Evolutionary conservation across 148 eudicot genomes (phyloP).

Genomic region (Camellia granthamiana): DNA sequence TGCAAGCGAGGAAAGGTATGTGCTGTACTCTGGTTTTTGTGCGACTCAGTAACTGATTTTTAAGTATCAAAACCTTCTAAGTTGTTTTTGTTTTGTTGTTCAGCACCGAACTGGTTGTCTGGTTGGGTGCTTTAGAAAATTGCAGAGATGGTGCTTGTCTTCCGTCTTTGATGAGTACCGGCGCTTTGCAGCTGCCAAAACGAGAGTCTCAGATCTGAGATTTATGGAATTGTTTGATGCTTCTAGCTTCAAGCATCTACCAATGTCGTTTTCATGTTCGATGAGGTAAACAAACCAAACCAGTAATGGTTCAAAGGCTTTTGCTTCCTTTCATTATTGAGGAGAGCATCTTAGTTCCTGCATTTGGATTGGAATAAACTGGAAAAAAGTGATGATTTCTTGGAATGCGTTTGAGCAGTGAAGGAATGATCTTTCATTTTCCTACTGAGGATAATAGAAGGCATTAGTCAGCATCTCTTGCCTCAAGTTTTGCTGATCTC

Average conservation of each 20-base stretch:
- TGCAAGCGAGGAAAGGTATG: constrained; percentile 95
- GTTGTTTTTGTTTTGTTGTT: neutral
- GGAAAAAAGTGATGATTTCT: constrained; percentile 12
- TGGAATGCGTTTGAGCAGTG: constrained; percentile 18
- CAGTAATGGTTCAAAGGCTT: neutral
- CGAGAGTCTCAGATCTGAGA: constrained; percentile 75
- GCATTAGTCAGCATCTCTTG: neutral
- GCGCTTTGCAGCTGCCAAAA: constrained; percentile 76
- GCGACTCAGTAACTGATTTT: neutral
- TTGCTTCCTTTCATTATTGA: constrained; percentile 12
- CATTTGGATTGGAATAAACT: constrained; percentile 16
- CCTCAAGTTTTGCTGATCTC: neutral
- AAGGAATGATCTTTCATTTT: constrained; percentile 17
- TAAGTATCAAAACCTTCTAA: neutral
- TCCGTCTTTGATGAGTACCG: constrained; percentile 82
- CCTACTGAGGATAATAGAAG: constrained; percentile 17
- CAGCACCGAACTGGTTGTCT: constrained; percentile 84
- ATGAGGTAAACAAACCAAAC: constrained; percentile 17
- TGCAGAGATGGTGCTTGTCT: constrained; percentile 78
- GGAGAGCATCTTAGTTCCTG: constrained; percentile 18
- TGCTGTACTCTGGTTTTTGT: neutral
- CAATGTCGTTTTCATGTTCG: constrained; percentile 26
- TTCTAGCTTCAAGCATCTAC: constrained; percentile 38
- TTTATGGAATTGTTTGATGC: constrained; percentile 71
- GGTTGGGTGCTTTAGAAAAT: constrained; percentile 80